Evolutionary conservation across 352 stramenopile genomes (phyloP).

Genomic region (Pythium oligandrum): DNA sequence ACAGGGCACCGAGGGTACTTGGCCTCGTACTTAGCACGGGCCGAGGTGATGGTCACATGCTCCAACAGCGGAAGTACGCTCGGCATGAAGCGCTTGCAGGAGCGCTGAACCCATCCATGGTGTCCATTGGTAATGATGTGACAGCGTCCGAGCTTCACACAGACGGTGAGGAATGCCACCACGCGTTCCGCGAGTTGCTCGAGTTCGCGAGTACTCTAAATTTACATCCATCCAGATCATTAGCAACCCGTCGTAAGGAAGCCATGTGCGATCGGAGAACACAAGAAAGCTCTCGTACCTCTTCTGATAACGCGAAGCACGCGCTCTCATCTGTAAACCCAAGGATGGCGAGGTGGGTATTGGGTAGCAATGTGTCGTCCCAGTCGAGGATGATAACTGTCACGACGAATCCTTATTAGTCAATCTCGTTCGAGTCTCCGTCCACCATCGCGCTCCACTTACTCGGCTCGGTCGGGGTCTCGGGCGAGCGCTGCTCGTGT

Average conservation of each 20-base stretch:
- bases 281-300: conserved; percentile 17
- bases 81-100: conserved; percentile 67
- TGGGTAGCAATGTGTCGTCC: conserved; percentile 79
- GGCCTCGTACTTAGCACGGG: conserved; percentile 55
- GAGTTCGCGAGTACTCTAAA: conserved; percentile 20
- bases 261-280: not conserved
- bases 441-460: too few species aligned
- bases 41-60: conserved; percentile 60
- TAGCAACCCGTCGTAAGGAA: too few species aligned
- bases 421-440: too few species aligned
- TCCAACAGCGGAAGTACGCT: conserved; percentile 46
- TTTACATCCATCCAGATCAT: not conserved
- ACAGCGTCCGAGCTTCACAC: conserved; percentile 37
- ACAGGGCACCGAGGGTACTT: conserved; percentile 52
- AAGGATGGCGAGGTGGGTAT: conserved; percentile 60
- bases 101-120: conserved; percentile 67
- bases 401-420: too few species aligned
- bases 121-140: conserved; percentile 73
- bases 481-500: too few species aligned
- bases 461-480: too few species aligned
- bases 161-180: conserved; percentile 42
- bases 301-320: conserved; percentile 32
- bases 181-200: conserved; percentile 30
- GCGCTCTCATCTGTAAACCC: conserved; percentile 53
- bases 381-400: conserved; percentile 76